These are phyloP conservation scores for Termitomyces sp. DNA, from an alignment of 768 basidiomycete species.

Conservation along the genomic window DNA sequence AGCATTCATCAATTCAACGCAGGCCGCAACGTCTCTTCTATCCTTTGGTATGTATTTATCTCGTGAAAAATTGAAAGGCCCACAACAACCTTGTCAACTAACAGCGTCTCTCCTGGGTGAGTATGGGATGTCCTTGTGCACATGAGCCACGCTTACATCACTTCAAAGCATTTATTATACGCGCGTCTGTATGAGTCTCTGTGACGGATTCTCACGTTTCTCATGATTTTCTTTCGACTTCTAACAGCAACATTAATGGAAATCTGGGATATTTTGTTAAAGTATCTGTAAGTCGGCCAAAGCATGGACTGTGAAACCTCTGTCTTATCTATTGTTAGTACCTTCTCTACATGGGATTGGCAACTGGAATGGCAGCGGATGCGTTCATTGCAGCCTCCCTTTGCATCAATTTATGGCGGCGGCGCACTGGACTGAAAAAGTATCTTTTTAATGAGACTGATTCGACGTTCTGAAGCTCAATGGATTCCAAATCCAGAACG, in stretches of 20 bases:
- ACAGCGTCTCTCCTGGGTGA: not conserved
- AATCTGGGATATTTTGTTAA: not conserved
- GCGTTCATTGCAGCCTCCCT: constrained; percentile 8
- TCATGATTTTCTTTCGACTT: not conserved
- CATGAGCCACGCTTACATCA: too few species aligned
- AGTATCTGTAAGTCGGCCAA: not conserved
- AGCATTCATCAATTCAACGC: not conserved
- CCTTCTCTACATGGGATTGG: constrained; percentile 10
- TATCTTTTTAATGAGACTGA: not conserved
- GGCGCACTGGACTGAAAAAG: constrained; percentile 8
- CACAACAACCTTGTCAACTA: not conserved
- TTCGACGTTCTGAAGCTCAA: not conserved
- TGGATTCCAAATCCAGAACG: not conserved
- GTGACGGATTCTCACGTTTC: not conserved
- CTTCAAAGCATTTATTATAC: not conserved
- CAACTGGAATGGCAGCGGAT: constrained; percentile 9
- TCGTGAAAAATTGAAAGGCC: not conserved
- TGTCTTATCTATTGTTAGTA: constrained; percentile 1
- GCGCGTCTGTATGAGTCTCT: not conserved
- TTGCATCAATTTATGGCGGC: not conserved
- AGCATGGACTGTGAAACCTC: not conserved
- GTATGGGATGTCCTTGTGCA: too few species aligned
- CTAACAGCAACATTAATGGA: not conserved
- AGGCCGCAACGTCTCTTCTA: not conserved
- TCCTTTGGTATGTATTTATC: not conserved